These are phyloP conservation scores for Ormosia semicastrata DNA, from an alignment of 306 rosid genomes.

Conservation along the genomic window DNA sequence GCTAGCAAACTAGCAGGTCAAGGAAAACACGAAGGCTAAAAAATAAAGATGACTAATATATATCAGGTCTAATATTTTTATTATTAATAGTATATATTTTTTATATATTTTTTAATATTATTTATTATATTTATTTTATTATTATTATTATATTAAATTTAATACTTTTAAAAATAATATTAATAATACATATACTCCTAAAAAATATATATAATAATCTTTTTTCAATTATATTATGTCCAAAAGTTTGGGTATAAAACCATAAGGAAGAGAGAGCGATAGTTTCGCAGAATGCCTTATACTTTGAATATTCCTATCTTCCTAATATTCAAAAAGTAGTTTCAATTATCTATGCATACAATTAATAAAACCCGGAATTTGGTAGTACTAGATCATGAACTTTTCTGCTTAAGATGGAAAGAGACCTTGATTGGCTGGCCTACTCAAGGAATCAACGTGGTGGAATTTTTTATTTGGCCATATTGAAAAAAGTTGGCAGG, in stretches of 20 bases:
- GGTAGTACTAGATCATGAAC: conserved; percentile 29
- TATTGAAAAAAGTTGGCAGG: conserved; percentile 18
- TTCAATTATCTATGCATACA: conserved; percentile 28
- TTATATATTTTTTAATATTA: no score
- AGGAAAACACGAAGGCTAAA: conserved; percentile 26
- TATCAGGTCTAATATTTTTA: no score
- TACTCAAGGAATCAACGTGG: conserved; percentile 24
- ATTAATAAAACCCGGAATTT: conserved; percentile 19
- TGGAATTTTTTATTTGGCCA: conserved; percentile 21
- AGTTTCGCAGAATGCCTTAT: conserved; percentile 15
- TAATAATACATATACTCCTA: no score
- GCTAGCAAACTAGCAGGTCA: conserved; percentile 23
- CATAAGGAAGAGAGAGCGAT: not conserved
- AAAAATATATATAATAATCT: no score
- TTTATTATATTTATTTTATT: no score
- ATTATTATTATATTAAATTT: no score
- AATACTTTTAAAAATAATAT: no score
- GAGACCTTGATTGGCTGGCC: conserved; percentile 42
- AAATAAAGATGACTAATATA: conserved; percentile 32
- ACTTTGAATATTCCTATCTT: conserved; percentile 38
- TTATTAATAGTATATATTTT: no score
- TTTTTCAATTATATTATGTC: no score
- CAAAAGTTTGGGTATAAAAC: conserved; percentile 30
- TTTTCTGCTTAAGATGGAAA: conserved; percentile 38
- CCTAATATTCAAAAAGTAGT: conserved; percentile 26